A percentile compares a stretch with the other conserved stretches of the same genome.
Conservation (phyloP, 805 yeast species). For the Kodamaea neixiangensis region DNA sequence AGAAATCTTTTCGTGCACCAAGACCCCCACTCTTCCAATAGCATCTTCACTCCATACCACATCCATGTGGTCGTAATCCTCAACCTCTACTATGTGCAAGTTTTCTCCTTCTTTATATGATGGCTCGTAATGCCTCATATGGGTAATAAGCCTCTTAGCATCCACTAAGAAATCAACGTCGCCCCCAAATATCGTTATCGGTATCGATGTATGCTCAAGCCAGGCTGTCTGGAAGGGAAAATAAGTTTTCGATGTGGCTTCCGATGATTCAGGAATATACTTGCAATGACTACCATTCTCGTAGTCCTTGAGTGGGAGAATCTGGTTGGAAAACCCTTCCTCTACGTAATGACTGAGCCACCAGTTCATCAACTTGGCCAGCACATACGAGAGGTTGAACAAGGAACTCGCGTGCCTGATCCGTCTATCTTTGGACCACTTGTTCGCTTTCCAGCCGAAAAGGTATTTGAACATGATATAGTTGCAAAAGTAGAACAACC, state of each 20-base stretch:
- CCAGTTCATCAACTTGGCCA: slow-evolving; percentile 86
- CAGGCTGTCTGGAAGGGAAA: slow-evolving; percentile 55
- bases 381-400: slow-evolving; percentile 82
- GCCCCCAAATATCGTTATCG: slow-evolving; percentile 67
- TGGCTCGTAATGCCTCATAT: slow-evolving; percentile 63
- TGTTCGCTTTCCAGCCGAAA: slow-evolving; percentile 81
- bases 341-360: slow-evolving; percentile 60
- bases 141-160: slow-evolving; percentile 64
- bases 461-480: slow-evolving; percentile 84
- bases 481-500: slow-evolving; percentile 60
- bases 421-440: slow-evolving; percentile 63
- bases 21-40: slow-evolving; percentile 59
- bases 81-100: slow-evolving; percentile 46
- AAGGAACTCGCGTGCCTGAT: slow-evolving; percentile 74
- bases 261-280: slow-evolving; percentile 34
- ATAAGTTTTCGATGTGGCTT: slow-evolving; percentile 52
- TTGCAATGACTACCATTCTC: slow-evolving; percentile 26
- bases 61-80: slow-evolving; percentile 81
- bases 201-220: slow-evolving; percentile 52
- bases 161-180: slow-evolving; percentile 76
- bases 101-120: slow-evolving; percentile 34
- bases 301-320: slow-evolving; percentile 35
- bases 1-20: not conserved
- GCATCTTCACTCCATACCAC: slow-evolving; percentile 91
- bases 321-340: slow-evolving; percentile 42